Conservation (phyloP, 257 asterid species). For the Paulownia fortunei region DNA sequence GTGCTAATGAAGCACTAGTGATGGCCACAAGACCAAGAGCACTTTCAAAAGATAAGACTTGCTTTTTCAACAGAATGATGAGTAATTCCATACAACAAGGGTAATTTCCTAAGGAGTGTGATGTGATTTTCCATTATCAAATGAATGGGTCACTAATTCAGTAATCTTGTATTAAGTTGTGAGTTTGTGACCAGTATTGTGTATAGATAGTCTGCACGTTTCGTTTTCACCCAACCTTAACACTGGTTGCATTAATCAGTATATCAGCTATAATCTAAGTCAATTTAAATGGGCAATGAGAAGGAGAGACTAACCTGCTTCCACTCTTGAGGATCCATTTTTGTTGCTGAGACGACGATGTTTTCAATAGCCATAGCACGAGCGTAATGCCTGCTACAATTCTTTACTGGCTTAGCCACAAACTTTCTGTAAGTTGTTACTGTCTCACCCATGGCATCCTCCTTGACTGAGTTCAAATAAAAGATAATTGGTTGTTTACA, state of each 20-base stretch:
- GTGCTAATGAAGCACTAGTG: slow-evolving; percentile 13
- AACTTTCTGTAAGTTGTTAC: slow-evolving; percentile 56
- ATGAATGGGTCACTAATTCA: neutral
- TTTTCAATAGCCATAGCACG: slow-evolving; percentile 45
- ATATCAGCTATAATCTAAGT: no score
- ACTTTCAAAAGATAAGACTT: slow-evolving; percentile 1
- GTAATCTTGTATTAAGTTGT: no score
- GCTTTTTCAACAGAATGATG: neutral
- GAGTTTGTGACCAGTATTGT: no score
- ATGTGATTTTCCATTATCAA: slow-evolving; percentile 22
- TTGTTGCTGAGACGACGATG: slow-evolving; percentile 54
- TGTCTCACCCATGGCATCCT: slow-evolving; percentile 31
- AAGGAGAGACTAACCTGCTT: slow-evolving; percentile 52
- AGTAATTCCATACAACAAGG: neutral
- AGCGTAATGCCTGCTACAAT: slow-evolving; percentile 44
- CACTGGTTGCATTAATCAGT: no score
- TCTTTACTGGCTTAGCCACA: slow-evolving; percentile 13
- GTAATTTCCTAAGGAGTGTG: neutral
- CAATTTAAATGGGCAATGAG: neutral
- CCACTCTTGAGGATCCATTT: slow-evolving; percentile 67
- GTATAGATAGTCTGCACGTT: no score
- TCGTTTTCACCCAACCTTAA: no score
- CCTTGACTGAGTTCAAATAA: slow-evolving; percentile 46
- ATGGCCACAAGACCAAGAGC: slow-evolving; percentile 13
- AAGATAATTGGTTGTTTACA: slow-evolving; percentile 65